phyloP scores from a whole-genome alignment of 1,139 yeast genomes.

The Trichomonascaceae sp. region DNA sequence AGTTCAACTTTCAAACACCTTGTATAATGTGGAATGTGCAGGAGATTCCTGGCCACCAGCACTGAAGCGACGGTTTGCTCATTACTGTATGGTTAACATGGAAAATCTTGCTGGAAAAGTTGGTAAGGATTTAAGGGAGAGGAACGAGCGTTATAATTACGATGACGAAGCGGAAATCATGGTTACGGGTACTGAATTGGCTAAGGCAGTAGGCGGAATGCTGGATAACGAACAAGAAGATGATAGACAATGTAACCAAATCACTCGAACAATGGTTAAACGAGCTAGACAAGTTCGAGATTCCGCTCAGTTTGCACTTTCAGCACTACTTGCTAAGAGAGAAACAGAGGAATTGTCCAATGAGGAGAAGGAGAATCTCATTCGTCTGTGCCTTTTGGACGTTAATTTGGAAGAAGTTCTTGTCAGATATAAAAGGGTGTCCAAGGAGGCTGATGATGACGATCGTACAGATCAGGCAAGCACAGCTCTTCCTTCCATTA shows the following conservation, averaged over 20 bases:
- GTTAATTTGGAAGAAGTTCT: constrained; percentile 28
- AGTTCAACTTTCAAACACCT: constrained; percentile 55
- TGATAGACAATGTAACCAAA: constrained; percentile 13
- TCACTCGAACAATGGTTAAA: constrained; percentile 24
- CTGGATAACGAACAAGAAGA: constrained; percentile 19
- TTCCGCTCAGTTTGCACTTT: constrained; percentile 25
- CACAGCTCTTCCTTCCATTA: constrained; percentile 2
- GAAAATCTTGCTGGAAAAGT: constrained; percentile 36
- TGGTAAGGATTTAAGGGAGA: constrained; percentile 34
- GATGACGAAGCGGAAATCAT: constrained; percentile 23
- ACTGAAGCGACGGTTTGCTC: constrained; percentile 70
- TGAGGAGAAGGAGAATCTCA: constrained; percentile 25
- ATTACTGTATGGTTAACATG: constrained; percentile 79
- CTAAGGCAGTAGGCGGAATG: constrained; percentile 28
- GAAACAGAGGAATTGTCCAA: constrained; percentile 17
- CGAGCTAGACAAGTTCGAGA: constrained; percentile 27
- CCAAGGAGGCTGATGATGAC: constrained; percentile 1
- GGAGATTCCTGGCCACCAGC: constrained; percentile 61
- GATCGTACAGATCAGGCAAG: not conserved
- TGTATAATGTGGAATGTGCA: constrained; percentile 70
- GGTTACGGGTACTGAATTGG: constrained; percentile 26
- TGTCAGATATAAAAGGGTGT: constrained; percentile 19
- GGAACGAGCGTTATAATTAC: constrained; percentile 19
- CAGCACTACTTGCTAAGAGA: constrained; percentile 23
- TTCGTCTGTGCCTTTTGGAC: constrained; percentile 31